Evolutionary conservation across 2,329 filamentous ascomycete genomes (phyloP), one percentile per base, ranked within the genome.

Genomic region (Ophiostoma perfectum): DNA sequence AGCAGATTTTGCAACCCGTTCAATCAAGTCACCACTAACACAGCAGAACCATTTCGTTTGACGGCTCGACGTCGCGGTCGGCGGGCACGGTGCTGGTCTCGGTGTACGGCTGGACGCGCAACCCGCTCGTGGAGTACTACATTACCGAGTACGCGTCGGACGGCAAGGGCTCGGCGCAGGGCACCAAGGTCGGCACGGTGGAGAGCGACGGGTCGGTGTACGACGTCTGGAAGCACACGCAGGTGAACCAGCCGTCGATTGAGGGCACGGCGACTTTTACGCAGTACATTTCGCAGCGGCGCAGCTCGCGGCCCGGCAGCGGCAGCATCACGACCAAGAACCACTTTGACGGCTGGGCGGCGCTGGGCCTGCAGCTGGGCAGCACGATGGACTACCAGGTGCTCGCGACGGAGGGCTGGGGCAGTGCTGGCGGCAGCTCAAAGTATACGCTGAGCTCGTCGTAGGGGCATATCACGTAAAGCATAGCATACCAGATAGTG

Each of bases 331-430:
- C 79, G 38, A 78, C 79, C 4, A 76, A 74, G 66, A 82, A 81
- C 71, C 83, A 85, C 75, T 84, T 86, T 71, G 77, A 81, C 71
- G 82, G 81, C 5, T 86, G 84, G 84, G 74, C 74, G 12, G 77
- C 77, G 70, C 72, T 74, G 16, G 83, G 83, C 14, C 73, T 84
- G 74, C 79, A 79, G 68, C 72, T 85, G 36, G 83, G 83, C 4
- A 52, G 11, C 3, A 75, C 73, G 44, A 78, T 80, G 72, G 77
- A 84, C 75, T 84, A 85, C 74, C 80, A 81, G 78, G 82, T 84
- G 69, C 72, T 84, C 27, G 82, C 83, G 3, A 82, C 80, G 0
- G 83, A 84, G 75, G 82, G 82, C 4, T 84, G 75, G 76, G 73
- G 74, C 67, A 74, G 67, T 63, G 75, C 75, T 0, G 74, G 71